Percentiles rank a stretch among this genome's conserved stretches.
Evolutionary conservation across 2,329 filamentous ascomycete genomes (phyloP).

Genomic region (Trichoderma citrinoviride): DNA sequence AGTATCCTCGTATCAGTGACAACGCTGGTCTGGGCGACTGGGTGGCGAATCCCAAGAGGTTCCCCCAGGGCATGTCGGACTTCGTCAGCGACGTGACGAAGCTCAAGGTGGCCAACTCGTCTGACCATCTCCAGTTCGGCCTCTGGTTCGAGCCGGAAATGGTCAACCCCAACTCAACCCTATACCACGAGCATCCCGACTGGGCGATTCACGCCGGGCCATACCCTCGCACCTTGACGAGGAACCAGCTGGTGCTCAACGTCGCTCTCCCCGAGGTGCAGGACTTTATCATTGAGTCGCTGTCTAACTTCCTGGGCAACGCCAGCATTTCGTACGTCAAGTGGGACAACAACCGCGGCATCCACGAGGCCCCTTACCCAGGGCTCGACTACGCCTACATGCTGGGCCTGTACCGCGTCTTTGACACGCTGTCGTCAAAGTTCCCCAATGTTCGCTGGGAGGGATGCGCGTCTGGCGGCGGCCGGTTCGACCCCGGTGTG

Average conservation of each 20-base stretch:
- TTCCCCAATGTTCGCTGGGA: constrained; percentile 65
- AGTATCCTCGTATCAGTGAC: constrained; percentile 59
- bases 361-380: constrained; percentile 57
- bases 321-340: constrained; percentile 60
- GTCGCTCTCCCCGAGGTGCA: constrained; percentile 60
- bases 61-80: constrained; percentile 54
- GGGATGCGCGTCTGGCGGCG: constrained; percentile 63
- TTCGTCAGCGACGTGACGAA: constrained; percentile 52
- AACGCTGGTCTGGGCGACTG: constrained; percentile 61
- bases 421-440: constrained; percentile 55
- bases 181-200: constrained; percentile 62
- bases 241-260: constrained; percentile 62
- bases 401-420: constrained; percentile 61
- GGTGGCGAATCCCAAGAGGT: constrained; percentile 56
- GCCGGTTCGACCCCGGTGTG: constrained; percentile 61
- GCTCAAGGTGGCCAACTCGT: constrained; percentile 47
- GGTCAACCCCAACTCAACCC: constrained; percentile 60
- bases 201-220: constrained; percentile 59
- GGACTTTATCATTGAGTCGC: constrained; percentile 56
- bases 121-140: constrained; percentile 55
- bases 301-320: constrained; percentile 53
- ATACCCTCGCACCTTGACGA: constrained; percentile 54
- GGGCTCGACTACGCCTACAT: constrained; percentile 58
- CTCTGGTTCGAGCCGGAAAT: constrained; percentile 69
- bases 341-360: constrained; percentile 66